Percentiles rank a stretch among this genome's conserved stretches.
Conservation (phyloP, 495 filamentous ascomycete genomes). For the Lasiosphaeriaceae sp. region DNA sequence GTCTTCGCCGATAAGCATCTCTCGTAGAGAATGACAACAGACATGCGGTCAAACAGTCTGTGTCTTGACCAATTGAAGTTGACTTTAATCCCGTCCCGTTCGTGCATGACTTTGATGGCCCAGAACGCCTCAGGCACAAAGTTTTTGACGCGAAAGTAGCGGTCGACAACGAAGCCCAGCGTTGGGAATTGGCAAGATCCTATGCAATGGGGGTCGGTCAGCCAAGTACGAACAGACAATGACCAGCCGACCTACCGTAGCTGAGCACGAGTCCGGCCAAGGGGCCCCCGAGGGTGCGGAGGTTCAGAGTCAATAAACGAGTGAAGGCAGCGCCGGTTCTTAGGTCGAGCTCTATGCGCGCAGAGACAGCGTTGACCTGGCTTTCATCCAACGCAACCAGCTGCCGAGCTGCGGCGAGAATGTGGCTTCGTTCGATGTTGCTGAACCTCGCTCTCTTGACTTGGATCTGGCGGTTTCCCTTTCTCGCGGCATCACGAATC, state of each 20-base stretch:
- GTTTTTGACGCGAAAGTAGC: slow-evolving; percentile 86
- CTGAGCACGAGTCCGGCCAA: slow-evolving; percentile 67
- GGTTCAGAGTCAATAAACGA: slow-evolving; percentile 72
- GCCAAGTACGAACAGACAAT: background rate
- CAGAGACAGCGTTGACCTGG: slow-evolving; percentile 83
- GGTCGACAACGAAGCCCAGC: slow-evolving; percentile 92
- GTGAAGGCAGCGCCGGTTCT: slow-evolving; percentile 91
- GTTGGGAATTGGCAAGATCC: slow-evolving; percentile 97
- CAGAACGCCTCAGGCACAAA: slow-evolving; percentile 93
- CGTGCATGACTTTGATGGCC: slow-evolving; percentile 80
- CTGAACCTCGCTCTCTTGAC: slow-evolving; percentile 88
- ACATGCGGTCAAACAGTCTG: slow-evolving; percentile 82
- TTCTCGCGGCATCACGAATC: slow-evolving; percentile 73
- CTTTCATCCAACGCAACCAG: slow-evolving; percentile 76
- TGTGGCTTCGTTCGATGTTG: slow-evolving; percentile 88
- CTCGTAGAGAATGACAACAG: slow-evolving; percentile 79
- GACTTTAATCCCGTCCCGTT: slow-evolving; percentile 72
- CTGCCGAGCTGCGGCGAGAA: slow-evolving; percentile 75
- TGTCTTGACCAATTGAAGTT: slow-evolving; percentile 80
- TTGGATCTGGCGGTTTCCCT: slow-evolving; percentile 67
- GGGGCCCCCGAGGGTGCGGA: slow-evolving; percentile 61
- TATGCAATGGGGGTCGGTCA: slow-evolving; percentile 28
- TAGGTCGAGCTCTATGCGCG: slow-evolving; percentile 88
- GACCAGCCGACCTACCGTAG: slow-evolving; percentile 63
- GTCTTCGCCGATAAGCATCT: slow-evolving; percentile 71